Percentiles rank a stretch among this genome's conserved stretches.
These are phyloP conservation scores for Eimeria acervulina DNA, from an alignment of 169 alveolate genomes.

Conservation along the genomic window DNA sequence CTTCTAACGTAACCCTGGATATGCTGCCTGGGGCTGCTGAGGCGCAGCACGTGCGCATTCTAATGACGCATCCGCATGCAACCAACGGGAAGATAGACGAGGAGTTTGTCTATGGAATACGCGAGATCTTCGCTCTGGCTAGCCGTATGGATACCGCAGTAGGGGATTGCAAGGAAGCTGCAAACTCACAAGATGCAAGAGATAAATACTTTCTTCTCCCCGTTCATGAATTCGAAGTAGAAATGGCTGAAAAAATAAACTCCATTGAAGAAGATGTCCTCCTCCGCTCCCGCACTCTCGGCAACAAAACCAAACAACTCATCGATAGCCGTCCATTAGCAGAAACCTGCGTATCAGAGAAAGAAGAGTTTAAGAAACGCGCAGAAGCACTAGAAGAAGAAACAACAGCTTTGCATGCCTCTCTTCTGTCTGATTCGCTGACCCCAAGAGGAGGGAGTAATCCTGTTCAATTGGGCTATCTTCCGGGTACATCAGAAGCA, in stretches of 20 bases:
- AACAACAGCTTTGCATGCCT: neutral
- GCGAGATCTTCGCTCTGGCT: conserved; percentile 92
- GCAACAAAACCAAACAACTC: conserved; percentile 88
- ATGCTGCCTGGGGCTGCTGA: conserved; percentile 88
- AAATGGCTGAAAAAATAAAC: conserved; percentile 89
- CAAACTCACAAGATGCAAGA: conserved; percentile 93
- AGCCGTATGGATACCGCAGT: conserved; percentile 91
- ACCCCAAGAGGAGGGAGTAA: too few species aligned
- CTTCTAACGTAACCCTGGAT: conserved; percentile 89
- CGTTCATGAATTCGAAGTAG: conserved; percentile 90
- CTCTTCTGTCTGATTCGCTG: neutral
- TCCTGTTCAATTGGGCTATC: neutral
- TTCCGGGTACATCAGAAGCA: neutral
- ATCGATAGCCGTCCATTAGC: conserved; percentile 86
- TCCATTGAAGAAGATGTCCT: conserved; percentile 92
- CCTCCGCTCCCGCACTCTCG: conserved; percentile 88
- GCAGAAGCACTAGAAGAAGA: conserved; percentile 58
- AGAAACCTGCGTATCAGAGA: conserved; percentile 88
- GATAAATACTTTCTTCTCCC: conserved; percentile 94
- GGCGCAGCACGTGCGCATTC: conserved; percentile 89
- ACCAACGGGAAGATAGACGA: conserved; percentile 91
- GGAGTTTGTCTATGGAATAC: conserved; percentile 92
- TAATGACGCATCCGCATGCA: conserved; percentile 94
- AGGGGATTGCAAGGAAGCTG: conserved; percentile 94
- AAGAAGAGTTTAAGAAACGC: conserved; percentile 87